phyloP scores from a whole-genome alignment of 768 basidiomycete genomes.

The Termitomyces sp. region DNA sequence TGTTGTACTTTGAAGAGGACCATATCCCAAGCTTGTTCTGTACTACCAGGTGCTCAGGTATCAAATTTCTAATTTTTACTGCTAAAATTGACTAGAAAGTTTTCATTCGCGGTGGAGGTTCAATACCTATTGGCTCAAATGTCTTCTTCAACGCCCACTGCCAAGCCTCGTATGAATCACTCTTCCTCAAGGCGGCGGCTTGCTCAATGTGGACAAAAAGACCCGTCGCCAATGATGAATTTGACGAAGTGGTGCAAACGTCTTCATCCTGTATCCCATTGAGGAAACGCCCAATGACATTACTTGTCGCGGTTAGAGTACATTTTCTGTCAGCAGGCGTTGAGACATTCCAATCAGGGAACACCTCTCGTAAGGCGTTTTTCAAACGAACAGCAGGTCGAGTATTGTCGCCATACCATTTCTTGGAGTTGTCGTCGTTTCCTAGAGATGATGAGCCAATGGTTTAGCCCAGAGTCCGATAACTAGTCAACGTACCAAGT shows the following conservation, averaged over 20 bases:
- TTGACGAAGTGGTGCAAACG: constrained; percentile 26
- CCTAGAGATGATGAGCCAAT: constrained; percentile 6
- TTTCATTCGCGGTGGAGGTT: background rate
- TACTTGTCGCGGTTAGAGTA: constrained; percentile 35
- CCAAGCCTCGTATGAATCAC: constrained; percentile 26
- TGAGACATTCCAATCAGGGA: constrained; percentile 31
- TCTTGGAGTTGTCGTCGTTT: constrained; percentile 16
- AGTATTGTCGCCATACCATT: constrained; percentile 32
- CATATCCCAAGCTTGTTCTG: background rate
- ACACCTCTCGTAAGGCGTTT: constrained; percentile 19
- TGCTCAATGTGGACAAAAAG: constrained; percentile 41
- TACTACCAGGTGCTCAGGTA: background rate
- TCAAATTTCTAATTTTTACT: no score
- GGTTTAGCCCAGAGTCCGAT: background rate
- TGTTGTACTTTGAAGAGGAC: background rate
- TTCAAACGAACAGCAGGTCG: constrained; percentile 32
- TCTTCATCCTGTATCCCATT: constrained; percentile 26
- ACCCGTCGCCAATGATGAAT: constrained; percentile 21
- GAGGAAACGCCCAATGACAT: constrained; percentile 38
- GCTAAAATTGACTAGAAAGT: background rate
- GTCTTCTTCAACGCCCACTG: constrained; percentile 24
- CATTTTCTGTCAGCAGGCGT: constrained; percentile 36
- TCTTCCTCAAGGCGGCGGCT: constrained; percentile 17
- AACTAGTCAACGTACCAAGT: constrained; percentile 25
- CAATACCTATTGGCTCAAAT: constrained; percentile 15